Evolutionary conservation across 768 basidiomycete genomes (phyloP).

Genomic region (Suillus luteus): DNA sequence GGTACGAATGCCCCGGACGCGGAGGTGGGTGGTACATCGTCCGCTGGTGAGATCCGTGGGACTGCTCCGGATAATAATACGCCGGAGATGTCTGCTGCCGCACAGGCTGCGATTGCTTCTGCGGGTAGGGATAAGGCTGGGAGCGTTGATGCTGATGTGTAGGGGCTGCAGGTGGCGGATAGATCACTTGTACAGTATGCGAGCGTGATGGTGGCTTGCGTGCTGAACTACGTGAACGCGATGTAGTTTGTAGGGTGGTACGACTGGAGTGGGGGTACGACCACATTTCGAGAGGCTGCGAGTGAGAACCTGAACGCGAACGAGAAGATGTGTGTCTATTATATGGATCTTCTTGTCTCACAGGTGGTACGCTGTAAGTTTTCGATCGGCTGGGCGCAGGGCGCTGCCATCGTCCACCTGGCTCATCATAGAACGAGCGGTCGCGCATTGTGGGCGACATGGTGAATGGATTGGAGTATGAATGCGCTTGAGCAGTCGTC

Average conservation of each 20-base stretch:
- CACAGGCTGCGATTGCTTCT: constrained; percentile 22
- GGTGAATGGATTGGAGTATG: constrained; percentile 30
- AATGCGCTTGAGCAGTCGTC: constrained; percentile 35
- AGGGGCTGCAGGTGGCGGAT: constrained; percentile 15
- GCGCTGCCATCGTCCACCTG: constrained; percentile 7
- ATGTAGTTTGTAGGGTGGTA: constrained; percentile 24
- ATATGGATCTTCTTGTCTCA: constrained; percentile 24
- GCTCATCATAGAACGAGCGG: constrained; percentile 30
- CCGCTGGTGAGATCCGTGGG: constrained; percentile 20
- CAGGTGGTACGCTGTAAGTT: background rate
- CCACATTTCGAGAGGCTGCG: constrained; percentile 18
- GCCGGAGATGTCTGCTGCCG: constrained; percentile 23
- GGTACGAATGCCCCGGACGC: constrained; percentile 32
- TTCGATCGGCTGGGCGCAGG: constrained; percentile 14
- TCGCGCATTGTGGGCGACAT: constrained; percentile 34
- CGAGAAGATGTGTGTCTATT: constrained; percentile 21
- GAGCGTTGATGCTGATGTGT: constrained; percentile 10
- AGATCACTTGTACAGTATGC: constrained; percentile 21
- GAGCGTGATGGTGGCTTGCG: constrained; percentile 16
- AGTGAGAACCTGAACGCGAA: constrained; percentile 27
- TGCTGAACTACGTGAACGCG: constrained; percentile 17
- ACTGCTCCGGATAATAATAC: constrained; percentile 20
- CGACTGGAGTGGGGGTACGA: constrained; percentile 19
- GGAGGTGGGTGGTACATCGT: constrained; percentile 25
- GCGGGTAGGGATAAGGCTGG: constrained; percentile 22